Percentiles rank a stretch among this genome's conserved stretches.
phyloP scores from a whole-genome alignment of 75 land plant genomes.

The Cunninghamia lanceolata region DNA sequence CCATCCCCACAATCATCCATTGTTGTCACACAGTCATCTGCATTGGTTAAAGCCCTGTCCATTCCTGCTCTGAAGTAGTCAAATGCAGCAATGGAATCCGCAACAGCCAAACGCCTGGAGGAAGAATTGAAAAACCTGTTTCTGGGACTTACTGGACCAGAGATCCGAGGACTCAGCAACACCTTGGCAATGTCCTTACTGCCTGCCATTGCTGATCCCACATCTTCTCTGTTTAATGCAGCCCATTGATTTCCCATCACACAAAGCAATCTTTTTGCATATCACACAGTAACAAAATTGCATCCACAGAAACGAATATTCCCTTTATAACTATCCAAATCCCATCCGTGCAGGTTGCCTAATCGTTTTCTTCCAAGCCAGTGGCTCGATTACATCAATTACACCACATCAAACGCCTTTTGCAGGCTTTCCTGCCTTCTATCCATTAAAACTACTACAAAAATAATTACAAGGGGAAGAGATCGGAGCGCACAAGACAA shows the following conservation, averaged over 20 bases:
- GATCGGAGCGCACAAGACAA: background rate
- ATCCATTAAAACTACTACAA: background rate
- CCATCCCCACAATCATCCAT: background rate
- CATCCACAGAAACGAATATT: background rate
- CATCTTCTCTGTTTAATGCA: background rate
- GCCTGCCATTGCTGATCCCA: background rate
- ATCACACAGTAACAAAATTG: background rate
- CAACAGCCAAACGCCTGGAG: background rate
- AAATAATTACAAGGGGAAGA: background rate
- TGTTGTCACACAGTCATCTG: background rate
- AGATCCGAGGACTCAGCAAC: conserved; percentile 18
- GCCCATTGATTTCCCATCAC: conserved; percentile 6
- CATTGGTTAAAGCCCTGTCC: background rate
- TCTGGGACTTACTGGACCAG: conserved; percentile 14
- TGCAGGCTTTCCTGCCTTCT: background rate
- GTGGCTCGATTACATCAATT: too few relatives aligned
- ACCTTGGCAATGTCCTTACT: conserved; percentile 20
- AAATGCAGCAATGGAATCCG: background rate
- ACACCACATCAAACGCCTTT: background rate
- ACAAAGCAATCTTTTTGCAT: background rate
- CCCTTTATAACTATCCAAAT: background rate
- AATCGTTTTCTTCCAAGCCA: background rate
- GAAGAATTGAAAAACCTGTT: conserved; percentile 7
- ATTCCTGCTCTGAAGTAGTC: background rate
- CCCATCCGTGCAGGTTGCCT: background rate